A percentile compares a stretch with the other conserved stretches of the same genome.
These are phyloP conservation scores for Borovskyia barvae DNA, from an alignment of 208 protist species.

Conservation along the genomic window DNA sequence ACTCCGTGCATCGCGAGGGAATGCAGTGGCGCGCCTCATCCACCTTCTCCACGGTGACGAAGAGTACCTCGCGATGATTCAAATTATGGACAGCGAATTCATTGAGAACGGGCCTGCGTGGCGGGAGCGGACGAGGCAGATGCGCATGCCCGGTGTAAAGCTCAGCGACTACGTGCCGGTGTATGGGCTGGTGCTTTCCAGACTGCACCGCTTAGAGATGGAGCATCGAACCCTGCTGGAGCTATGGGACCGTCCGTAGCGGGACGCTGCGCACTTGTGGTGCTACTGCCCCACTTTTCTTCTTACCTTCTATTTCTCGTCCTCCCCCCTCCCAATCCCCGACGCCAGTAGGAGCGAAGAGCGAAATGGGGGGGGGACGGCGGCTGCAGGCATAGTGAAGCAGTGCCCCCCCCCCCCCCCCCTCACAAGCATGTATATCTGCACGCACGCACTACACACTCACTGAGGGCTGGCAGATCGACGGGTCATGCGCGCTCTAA, in stretches of 20 bases:
- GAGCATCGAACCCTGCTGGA: slow-evolving; percentile 79
- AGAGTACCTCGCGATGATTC: slow-evolving; percentile 53
- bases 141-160: slow-evolving; percentile 2
- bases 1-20: slow-evolving; percentile 13
- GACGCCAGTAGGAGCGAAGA: not conserved
- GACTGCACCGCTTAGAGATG: slow-evolving; percentile 73
- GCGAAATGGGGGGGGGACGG: not conserved
- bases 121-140: slow-evolving; percentile 1
- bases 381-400: not conserved
- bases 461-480: too few relatives aligned
- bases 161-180: slow-evolving; percentile 76
- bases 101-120: slow-evolving; percentile 13
- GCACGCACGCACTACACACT: too few relatives aligned
- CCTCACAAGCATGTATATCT: too few relatives aligned
- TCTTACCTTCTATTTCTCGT: slow-evolving; percentile 8
- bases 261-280: not conserved
- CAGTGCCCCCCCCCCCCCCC: not conserved
- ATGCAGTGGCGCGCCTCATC: slow-evolving; percentile 23
- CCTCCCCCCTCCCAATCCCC: not conserved
- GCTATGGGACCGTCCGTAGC: slow-evolving; percentile 39
- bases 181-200: slow-evolving; percentile 67
- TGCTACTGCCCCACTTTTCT: not conserved
- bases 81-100: slow-evolving; percentile 50
- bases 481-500: too few relatives aligned
- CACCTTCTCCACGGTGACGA: slow-evolving; percentile 40